These are phyloP conservation scores for Podaxis mareebaensis DNA, from an alignment of 768 basidiomycete genomes.

Conservation along the genomic window DNA sequence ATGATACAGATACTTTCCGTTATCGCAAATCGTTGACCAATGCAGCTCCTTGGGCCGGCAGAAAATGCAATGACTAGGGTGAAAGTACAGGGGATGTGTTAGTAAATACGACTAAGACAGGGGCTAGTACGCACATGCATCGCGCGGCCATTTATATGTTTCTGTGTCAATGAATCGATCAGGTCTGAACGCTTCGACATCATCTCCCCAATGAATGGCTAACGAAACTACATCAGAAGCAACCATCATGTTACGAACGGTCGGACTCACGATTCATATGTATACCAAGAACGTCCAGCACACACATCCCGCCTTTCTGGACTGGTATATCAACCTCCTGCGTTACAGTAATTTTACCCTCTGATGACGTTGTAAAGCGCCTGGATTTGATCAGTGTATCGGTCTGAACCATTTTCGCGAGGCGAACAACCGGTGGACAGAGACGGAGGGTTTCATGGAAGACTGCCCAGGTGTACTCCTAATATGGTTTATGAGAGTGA, in stretches of 20 bases:
- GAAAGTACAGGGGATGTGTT: not conserved
- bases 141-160: conserved; percentile 50
- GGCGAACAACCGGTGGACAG: conserved; percentile 37
- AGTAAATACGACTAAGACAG: not conserved
- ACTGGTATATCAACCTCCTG: conserved; percentile 35
- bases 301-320: conserved; percentile 36
- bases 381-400: conserved; percentile 37
- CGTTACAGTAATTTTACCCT: conserved; percentile 28
- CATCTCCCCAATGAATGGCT: conserved; percentile 54
- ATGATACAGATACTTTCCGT: conserved; percentile 43
- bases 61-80: conserved; percentile 42
- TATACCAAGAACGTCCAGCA: conserved; percentile 42
- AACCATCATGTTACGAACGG: not conserved
- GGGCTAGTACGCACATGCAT: conserved; percentile 39
- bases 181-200: conserved; percentile 44
- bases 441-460: conserved; percentile 49
- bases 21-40: conserved; percentile 50
- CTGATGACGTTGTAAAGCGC: conserved; percentile 28
- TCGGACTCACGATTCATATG: conserved; percentile 45
- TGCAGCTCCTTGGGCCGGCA: conserved; percentile 44
- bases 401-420: conserved; percentile 32
- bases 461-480: conserved; percentile 45
- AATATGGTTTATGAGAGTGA: not conserved
- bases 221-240: not conserved
- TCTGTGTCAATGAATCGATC: conserved; percentile 52